A percentile compares a stretch with the other conserved stretches of the same genome.
These are phyloP conservation scores for Penicillium nordicum DNA, from an alignment of 2,329 filamentous ascomycete genomes.

Conservation along the genomic window DNA sequence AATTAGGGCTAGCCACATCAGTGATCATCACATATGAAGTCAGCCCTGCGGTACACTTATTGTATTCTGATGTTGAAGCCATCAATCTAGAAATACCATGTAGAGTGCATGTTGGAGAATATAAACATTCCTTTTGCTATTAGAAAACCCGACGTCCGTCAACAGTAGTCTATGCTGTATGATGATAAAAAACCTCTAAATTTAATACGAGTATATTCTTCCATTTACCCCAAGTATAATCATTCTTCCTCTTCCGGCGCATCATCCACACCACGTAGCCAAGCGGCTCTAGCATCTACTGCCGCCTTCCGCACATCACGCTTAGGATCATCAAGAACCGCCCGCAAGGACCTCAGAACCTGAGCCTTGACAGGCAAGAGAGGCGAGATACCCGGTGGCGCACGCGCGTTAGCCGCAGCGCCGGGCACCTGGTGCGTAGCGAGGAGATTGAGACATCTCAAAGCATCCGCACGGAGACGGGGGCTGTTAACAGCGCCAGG, in stretches of 20 bases:
- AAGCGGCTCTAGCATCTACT: slow-evolving; percentile 59
- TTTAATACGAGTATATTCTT: not conserved
- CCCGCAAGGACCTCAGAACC: slow-evolving; percentile 55
- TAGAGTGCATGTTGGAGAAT: not conserved
- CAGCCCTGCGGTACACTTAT: not conserved
- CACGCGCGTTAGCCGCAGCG: slow-evolving; percentile 24
- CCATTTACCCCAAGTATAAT: not conserved
- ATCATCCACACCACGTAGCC: slow-evolving; percentile 57
- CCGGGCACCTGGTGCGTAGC: slow-evolving; percentile 27
- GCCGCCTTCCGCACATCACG: slow-evolving; percentile 61
- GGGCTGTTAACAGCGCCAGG: slow-evolving; percentile 22
- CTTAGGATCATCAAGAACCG: slow-evolving; percentile 60
- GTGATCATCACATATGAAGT: not conserved
- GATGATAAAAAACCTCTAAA: not conserved
- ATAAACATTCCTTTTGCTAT: not conserved
- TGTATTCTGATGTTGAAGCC: not conserved
- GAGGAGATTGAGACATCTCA: slow-evolving; percentile 40
- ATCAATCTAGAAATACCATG: not conserved
- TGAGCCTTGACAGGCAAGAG: slow-evolving; percentile 56
- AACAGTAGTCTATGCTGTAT: not conserved
- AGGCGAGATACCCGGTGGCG: slow-evolving; percentile 36
- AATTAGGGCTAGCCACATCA: not conserved
- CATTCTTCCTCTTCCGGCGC: slow-evolving; percentile 56
- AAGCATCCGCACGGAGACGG: slow-evolving; percentile 34
- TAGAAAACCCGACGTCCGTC: not conserved